Conservation (phyloP, 768 basidiomycete species). For the Candolleomyces eurysporus region DNA sequence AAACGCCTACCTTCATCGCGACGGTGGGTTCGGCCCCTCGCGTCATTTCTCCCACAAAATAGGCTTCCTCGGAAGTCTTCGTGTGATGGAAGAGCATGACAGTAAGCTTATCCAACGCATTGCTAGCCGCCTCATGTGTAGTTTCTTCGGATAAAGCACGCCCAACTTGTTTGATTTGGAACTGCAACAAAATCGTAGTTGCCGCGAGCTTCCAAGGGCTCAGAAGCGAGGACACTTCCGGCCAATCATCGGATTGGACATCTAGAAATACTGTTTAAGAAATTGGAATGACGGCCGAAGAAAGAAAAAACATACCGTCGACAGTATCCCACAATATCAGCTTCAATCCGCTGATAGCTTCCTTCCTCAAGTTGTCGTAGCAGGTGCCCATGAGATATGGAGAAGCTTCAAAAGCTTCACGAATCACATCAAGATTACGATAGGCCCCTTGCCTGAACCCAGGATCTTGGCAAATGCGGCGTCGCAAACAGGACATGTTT, state of each 20-base stretch:
- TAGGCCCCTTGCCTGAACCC: conserved; percentile 79
- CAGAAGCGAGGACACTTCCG: conserved; percentile 60
- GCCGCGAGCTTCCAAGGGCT: conserved; percentile 85
- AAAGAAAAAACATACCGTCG: conserved; percentile 40
- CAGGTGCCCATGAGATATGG: conserved; percentile 46
- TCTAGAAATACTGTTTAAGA: conserved; percentile 24
- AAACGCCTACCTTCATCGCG: conserved; percentile 56
- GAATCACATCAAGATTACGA: conserved; percentile 68
- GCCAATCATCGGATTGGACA: conserved; percentile 56
- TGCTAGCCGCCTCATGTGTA: conserved; percentile 52
- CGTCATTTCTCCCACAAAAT: conserved; percentile 81
- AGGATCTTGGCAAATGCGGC: conserved; percentile 55
- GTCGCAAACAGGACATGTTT: conserved; percentile 51
- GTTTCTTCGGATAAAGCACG: conserved; percentile 61
- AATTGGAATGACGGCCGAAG: neutral
- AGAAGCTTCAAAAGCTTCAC: conserved; percentile 64
- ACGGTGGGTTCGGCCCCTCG: conserved; percentile 65
- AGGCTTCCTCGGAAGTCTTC: conserved; percentile 76
- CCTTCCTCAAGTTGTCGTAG: conserved; percentile 54
- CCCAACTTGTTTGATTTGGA: conserved; percentile 72
- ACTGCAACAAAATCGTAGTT: conserved; percentile 76
- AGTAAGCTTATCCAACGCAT: conserved; percentile 64
- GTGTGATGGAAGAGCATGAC: conserved; percentile 68
- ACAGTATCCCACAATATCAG: conserved; percentile 66
- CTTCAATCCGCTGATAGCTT: conserved; percentile 63